Base-by-base conservation (phyloP, 2,329 filamentous ascomycete species). In the Xylaria sp. region DNA sequence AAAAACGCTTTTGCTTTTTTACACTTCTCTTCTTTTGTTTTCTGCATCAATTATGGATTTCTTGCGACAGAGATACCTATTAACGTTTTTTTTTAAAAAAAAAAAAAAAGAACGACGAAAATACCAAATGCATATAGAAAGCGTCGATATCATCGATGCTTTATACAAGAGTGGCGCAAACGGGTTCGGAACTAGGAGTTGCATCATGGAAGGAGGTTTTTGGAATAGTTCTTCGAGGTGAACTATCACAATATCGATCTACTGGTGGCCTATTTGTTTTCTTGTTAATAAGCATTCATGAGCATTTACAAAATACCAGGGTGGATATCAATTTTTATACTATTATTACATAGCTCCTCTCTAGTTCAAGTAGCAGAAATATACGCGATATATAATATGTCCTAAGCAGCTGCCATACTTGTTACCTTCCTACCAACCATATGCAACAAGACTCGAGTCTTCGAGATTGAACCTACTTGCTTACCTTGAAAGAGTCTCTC, bases 61-160 rank as follows among this genome's bases (percentile, higher is more conserved):
- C 27, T 58, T 31, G 39, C 47, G 27, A 29, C 64, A 56, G 56
- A 60, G 62, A 68, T 68, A 68, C 66, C 66, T 68, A 58, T 61
- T 53, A 53, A 51, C 39, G 50, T 39, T 38, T 54, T 55, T 62
- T 44, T 25, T 22, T n/a, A n/a, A n/a, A n/a, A n/a, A n/a, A n/a
- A n/a, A n/a, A n/a, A n/a, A n/a, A n/a, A n/a, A n/a, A n/a, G 13
- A 31, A 22, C 5, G 27, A 45, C 50, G 27, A 61, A 63, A 56
- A 55, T 57, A 62, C 55, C 42, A 66, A 56, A 63, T 68, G 64
- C 63, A 67, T 69, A 61, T 67, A 68, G 64, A 69, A 53, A 67
- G 61, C 58, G 56, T 61, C 64, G 20, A 56, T 54, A 62, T 50
- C 61, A 67, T 60, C 44, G 61, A 51, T 15, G 53, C 36, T 42